Base-by-base conservation (phyloP, 306 rosid species). In the Castanea crenata region DNA sequence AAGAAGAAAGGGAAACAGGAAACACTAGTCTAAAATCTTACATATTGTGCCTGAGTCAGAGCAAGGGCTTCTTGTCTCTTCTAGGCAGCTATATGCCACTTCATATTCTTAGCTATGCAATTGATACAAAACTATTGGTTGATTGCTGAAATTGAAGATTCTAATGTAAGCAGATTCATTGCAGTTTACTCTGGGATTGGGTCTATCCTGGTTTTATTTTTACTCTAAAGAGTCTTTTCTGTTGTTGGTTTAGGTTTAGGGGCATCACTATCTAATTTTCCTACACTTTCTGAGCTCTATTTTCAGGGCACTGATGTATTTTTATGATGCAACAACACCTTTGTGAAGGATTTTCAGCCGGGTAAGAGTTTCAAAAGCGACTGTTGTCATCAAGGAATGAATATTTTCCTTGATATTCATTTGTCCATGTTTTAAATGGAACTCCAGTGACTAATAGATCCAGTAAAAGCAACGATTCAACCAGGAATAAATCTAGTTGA, bases 1-100 rank as follows among this genome's bases (percentile, higher is more conserved):
- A 55, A 85, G 77, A 86, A 65, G 92, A 88, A 61, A 85, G 74
- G 71, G 91, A 90, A 83, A 65, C 2, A n/a, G 87, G 92, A 83
- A 80, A 86, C 74, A 23, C 20, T 20, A 87, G 94, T 73, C 78
- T 86, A 38, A 88, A 78, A 81, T 88, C 92, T 73, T 87, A 88
- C 80, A 25, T 88, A 54, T 88, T 85, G 69, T 90, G 88, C 75
- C 52, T 86, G 79, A 88, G 80, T 71, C 87, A 88, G 29, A 55
- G 11, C 74, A 81, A 71, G 78, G 89, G 94, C 14, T 85, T 81
- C 9, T 73, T 90, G 77, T 77, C 80, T 88, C 77, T 44, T 4
- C 12, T 57, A 41, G 67, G 69, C 85, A 34, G 32, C 76, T 2
- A 32, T 88, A 68, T 21, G 72, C 71, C 83, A 83, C 69, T 21